phyloP scores from a whole-genome alignment of 1,284 basidiomycete genomes.

The Farysia itapuensis region DNA sequence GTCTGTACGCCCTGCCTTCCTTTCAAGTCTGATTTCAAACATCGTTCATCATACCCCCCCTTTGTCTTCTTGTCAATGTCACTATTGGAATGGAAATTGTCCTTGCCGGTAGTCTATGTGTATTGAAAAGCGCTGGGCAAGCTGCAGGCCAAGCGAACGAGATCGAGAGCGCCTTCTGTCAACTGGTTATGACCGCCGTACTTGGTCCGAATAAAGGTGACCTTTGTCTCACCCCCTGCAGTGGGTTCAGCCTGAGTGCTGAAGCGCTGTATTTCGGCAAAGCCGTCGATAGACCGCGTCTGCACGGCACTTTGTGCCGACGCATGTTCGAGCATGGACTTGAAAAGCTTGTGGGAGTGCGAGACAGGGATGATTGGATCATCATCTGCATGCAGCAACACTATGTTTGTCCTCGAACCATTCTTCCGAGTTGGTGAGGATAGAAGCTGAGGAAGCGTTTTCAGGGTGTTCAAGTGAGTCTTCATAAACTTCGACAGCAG shows the following conservation, averaged over 20 bases:
- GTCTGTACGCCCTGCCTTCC: constrained; percentile 69
- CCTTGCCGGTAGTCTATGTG: background rate
- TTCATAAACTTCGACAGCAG: constrained; percentile 67
- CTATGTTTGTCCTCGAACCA: constrained; percentile 65
- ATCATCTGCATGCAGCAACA: constrained; percentile 77
- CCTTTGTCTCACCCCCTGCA: background rate
- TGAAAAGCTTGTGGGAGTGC: constrained; percentile 64
- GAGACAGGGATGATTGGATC: constrained; percentile 77
- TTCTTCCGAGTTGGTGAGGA: background rate
- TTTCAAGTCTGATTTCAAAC: constrained; percentile 53
- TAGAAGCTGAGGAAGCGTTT: constrained; percentile 11
- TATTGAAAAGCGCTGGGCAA: constrained; percentile 5
- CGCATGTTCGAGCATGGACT: background rate
- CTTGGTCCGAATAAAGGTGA: constrained; percentile 33
- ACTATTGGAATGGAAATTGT: background rate
- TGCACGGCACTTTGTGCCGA: background rate
- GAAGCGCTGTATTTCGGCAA: constrained; percentile 14
- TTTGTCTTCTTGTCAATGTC: background rate
- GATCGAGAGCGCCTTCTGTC: constrained; percentile 33
- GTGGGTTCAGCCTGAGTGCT: background rate
- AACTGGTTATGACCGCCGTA: constrained; percentile 45
- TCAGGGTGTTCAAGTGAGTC: constrained; percentile 65
- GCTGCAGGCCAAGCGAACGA: constrained; percentile 9
- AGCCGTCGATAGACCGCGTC: constrained; percentile 6
- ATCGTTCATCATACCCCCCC: too few species aligned